Percentiles rank a stretch among this genome's conserved stretches.
phyloP scores from a whole-genome alignment of 768 basidiomycete genomes.

The Tylopilus intermedius region DNA sequence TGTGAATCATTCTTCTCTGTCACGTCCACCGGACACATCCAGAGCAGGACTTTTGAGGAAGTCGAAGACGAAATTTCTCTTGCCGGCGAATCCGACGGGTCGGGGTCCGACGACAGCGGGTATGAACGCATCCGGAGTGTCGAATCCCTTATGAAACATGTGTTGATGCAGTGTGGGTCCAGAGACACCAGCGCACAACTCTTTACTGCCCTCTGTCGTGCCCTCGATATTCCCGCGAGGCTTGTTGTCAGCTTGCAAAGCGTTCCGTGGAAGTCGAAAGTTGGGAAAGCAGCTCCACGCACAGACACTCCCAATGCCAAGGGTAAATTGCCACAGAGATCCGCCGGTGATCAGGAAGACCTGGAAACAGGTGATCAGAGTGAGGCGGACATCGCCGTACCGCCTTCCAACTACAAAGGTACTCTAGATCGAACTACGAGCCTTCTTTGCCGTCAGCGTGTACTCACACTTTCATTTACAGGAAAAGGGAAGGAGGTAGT shows the following conservation, averaged over 20 bases:
- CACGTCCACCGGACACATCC: conserved; percentile 59
- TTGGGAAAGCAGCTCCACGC: conserved; percentile 47
- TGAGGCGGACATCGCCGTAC: conserved; percentile 34
- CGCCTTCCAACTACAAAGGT: conserved; percentile 32
- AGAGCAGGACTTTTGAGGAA: conserved; percentile 72
- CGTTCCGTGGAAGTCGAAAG: conserved; percentile 79
- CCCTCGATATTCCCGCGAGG: conserved; percentile 79
- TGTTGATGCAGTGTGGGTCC: conserved; percentile 71
- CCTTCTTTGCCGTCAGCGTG: neutral
- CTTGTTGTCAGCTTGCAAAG: conserved; percentile 88
- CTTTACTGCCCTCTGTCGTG: conserved; percentile 86
- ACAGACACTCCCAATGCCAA: conserved; percentile 36
- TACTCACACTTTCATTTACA: conserved; percentile 22
- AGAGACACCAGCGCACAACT: conserved; percentile 86
- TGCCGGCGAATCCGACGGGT: conserved; percentile 31
- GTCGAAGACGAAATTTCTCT: conserved; percentile 42
- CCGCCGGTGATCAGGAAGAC: conserved; percentile 20
- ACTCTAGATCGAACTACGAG: conserved; percentile 13
- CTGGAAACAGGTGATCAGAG: conserved; percentile 33
- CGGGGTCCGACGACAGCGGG: conserved; percentile 41
- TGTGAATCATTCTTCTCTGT: conserved; percentile 63
- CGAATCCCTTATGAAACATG: conserved; percentile 93
- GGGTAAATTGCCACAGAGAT: conserved; percentile 25
- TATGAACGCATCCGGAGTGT: conserved; percentile 66
- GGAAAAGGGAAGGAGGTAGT: conserved; percentile 58